Evolutionary conservation across 345 rosid species (phyloP), one percentile per base, ranked within the genome.

Genomic region (Limnanthes douglasii): DNA sequence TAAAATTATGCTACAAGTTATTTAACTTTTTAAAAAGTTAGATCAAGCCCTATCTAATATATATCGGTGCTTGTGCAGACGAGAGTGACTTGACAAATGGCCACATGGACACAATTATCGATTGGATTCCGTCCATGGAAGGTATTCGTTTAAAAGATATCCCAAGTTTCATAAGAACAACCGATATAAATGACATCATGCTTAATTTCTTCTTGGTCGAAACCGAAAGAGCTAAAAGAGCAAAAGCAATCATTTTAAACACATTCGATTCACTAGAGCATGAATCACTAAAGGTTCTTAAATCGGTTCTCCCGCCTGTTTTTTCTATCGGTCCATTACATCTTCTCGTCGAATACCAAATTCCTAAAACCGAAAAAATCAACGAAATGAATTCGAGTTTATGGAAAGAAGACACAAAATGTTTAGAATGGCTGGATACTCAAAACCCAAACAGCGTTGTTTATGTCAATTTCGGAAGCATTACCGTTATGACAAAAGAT

Each of bases 381-480:
- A 53, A 35, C 41, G 31, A 14, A 8, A n/a, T 70, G 15, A 61
- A 55, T 12, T 54, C 65, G 4, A 70, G 54, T 56, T 53, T 75
- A 1, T 70, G 79, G 79, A 59, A 68, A 23, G 78, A 75, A 16
- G 75, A 70, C 5, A 14, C 39, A 0, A 55, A 60, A 6, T 70
- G 70, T 39, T 20, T 75, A 4, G 45, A 51, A 6, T 75, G 84
- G 79, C 55, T 70, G 3, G 66, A 59, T 39, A 15, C 66, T 0
- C 65, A 64, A 38, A 37, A 35, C 2, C 36, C 62, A 11, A 23
- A 46, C 37, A 51, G 68, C 2, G 79, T 75, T 0, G 30, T 74
- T 4, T 70, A 70, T 22, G 78, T 70, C 0, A 75, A 67, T 32
- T 74, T 70, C 4, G 84, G 84, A 8, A 70, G 79, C 52, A 37